Evolutionary conservation across 2,329 filamentous ascomycete species (phyloP).

Genomic region (Beauveria caledonica): DNA sequence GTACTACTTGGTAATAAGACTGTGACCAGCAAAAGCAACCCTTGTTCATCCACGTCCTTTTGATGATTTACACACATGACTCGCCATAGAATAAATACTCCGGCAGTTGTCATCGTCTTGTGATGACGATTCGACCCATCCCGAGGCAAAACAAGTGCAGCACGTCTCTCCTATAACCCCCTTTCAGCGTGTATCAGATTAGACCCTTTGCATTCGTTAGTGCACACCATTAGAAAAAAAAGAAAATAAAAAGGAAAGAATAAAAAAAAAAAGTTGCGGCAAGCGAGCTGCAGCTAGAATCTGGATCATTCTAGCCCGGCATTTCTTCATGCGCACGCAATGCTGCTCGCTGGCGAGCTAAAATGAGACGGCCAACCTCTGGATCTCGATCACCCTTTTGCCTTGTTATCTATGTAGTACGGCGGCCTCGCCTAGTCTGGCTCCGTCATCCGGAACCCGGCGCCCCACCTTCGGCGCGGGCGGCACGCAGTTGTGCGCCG

Average conservation of each 20-base stretch:
- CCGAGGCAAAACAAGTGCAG: neutral
- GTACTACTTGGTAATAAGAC: too few species aligned
- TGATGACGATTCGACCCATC: neutral
- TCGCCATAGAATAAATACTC: neutral
- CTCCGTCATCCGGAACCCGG: conserved; percentile 4
- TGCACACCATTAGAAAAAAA: too few species aligned
- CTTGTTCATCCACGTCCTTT: neutral
- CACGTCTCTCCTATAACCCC: neutral
- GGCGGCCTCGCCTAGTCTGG: neutral
- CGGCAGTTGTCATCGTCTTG: neutral
- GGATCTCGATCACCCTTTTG: neutral
- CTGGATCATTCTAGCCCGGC: neutral
- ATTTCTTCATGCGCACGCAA: neutral
- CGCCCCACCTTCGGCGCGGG: conserved; percentile 4
- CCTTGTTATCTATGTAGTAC: neutral
- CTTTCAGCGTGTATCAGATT: too few species aligned
- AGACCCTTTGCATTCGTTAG: too few species aligned
- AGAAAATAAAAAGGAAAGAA: too few species aligned
- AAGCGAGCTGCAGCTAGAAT: neutral
- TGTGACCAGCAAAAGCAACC: too few species aligned
- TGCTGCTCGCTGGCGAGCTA: neutral
- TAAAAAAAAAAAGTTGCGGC: neutral
- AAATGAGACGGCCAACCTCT: neutral
- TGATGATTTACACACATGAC: neutral
- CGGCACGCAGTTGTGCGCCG: neutral